These are phyloP conservation scores for Plantago major DNA, from an alignment of 257 asterid genomes.

Conservation along the genomic window DNA sequence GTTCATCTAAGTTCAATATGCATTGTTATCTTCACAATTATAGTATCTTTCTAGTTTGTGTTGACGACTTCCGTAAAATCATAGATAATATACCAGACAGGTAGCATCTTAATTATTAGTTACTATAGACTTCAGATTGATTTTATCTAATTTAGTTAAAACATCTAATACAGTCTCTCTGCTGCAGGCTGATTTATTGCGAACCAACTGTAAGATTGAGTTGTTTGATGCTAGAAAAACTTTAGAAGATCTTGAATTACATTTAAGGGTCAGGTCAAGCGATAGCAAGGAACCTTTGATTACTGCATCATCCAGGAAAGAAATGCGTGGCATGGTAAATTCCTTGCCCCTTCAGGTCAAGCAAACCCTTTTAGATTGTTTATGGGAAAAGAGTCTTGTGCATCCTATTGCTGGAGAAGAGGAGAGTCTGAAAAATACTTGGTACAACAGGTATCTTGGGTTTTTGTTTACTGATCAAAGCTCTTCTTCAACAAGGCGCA, in stretches of 20 bases:
- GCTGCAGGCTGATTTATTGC: slow-evolving; percentile 66
- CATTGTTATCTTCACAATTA: not conserved
- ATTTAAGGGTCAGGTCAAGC: slow-evolving; percentile 18
- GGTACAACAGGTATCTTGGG: slow-evolving; percentile 42
- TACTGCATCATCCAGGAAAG: slow-evolving; percentile 28
- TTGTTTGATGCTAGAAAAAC: slow-evolving; percentile 38
- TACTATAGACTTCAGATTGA: too few relatives aligned
- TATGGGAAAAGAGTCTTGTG: slow-evolving; percentile 32
- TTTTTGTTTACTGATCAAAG: slow-evolving; percentile 29
- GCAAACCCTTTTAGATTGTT: slow-evolving; percentile 52
- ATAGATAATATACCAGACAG: not conserved
- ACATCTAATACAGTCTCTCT: slow-evolving; percentile 22
- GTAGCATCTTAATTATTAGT: slow-evolving; percentile 7
- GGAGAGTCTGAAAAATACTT: slow-evolving; percentile 21
- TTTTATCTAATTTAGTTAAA: too few relatives aligned
- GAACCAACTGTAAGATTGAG: slow-evolving; percentile 51
- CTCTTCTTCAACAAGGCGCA: slow-evolving; percentile 45
- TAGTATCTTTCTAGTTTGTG: not conserved
- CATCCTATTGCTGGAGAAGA: slow-evolving; percentile 40
- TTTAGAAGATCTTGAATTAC: slow-evolving; percentile 37
- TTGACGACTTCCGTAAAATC: not conserved
- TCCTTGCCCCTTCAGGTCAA: slow-evolving; percentile 43
- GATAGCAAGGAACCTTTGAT: slow-evolving; percentile 19
- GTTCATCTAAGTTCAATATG: not conserved
- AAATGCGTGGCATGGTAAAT: slow-evolving; percentile 18